Conservation (phyloP, 176 grass and related monocot genomes). For the Musa schizocarpa region DNA sequence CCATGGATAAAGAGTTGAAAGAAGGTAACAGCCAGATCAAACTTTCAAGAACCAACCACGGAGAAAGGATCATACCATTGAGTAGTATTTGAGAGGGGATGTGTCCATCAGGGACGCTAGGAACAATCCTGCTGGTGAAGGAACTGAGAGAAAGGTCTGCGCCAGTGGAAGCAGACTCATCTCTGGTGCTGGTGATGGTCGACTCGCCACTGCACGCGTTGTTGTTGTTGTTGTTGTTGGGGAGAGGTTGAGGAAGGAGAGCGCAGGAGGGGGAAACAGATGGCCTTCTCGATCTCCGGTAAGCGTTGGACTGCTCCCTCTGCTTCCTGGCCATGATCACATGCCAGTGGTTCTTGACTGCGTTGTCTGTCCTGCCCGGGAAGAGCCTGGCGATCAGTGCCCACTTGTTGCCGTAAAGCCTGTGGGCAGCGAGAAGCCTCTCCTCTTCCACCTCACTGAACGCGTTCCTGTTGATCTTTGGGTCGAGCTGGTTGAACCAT, state of each 20-base stretch:
- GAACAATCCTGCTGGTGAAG: neutral
- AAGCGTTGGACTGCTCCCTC: neutral
- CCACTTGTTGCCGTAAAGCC: slow-evolving; percentile 12
- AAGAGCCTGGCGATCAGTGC: slow-evolving; percentile 9
- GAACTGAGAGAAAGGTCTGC: neutral
- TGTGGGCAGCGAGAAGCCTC: slow-evolving; percentile 1
- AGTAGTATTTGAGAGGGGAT: neutral
- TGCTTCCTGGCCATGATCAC: slow-evolving; percentile 12
- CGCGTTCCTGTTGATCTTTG: slow-evolving; percentile 9
- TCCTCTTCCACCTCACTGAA: slow-evolving; percentile 12
- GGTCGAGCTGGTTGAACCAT: slow-evolving; percentile 13
- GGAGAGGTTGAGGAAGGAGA: neutral
- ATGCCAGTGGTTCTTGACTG: slow-evolving; percentile 13
- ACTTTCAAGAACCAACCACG: no score
- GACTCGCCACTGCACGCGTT: slow-evolving; percentile 8
- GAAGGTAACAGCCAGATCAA: no score
- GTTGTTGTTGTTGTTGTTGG: neutral
- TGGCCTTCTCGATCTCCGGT: neutral
- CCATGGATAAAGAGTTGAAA: no score
- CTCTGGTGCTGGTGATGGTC: neutral
- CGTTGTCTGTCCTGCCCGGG: slow-evolving; percentile 5
- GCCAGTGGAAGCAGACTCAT: slow-evolving; percentile 1
- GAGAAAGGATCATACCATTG: neutral
- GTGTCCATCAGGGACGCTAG: neutral
- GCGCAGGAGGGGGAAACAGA: neutral